Conservation (phyloP, 306 rosid species). For the Purshia tridentata region DNA sequence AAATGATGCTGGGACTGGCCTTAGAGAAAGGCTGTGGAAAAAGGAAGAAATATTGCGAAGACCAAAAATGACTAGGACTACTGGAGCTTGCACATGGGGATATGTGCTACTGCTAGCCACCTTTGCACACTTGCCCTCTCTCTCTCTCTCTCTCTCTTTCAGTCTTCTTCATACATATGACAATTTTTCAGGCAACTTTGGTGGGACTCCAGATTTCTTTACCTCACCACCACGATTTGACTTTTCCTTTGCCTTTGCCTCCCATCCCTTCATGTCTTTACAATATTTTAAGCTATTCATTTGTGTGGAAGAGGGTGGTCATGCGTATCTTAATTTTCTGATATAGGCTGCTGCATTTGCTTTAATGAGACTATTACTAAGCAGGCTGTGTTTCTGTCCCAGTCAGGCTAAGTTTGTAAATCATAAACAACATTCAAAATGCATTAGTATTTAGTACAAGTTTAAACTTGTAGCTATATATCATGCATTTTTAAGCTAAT, state of each 20-base stretch:
- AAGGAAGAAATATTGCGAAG: conserved; percentile 27
- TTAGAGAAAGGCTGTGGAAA: conserved; percentile 20
- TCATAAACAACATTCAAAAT: no score
- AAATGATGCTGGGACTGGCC: conserved; percentile 32
- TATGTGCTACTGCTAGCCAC: conserved; percentile 26
- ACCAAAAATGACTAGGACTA: conserved; percentile 47
- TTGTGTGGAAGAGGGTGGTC: background rate
- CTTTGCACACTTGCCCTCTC: background rate
- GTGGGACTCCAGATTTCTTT: background rate
- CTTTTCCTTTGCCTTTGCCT: conserved; percentile 26
- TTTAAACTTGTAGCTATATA: background rate
- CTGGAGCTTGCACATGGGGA: conserved; percentile 52
- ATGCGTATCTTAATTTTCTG: conserved; percentile 27
- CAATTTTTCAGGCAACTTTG: conserved; percentile 10
- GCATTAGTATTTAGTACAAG: background rate
- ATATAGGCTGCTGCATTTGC: conserved; percentile 13
- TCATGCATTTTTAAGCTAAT: background rate
- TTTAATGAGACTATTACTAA: background rate
- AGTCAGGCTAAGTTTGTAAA: background rate
- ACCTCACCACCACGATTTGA: conserved; percentile 29
- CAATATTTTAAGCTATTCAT: conserved; percentile 27
- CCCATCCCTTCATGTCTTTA: background rate
- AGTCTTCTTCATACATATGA: conserved; percentile 1
- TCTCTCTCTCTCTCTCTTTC: background rate
- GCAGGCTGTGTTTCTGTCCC: background rate